Percentiles rank a stretch among this genome's conserved stretches.
Evolutionary conservation across 1,284 basidiomycete genomes (phyloP).

Genomic region (Tilletia indica): DNA sequence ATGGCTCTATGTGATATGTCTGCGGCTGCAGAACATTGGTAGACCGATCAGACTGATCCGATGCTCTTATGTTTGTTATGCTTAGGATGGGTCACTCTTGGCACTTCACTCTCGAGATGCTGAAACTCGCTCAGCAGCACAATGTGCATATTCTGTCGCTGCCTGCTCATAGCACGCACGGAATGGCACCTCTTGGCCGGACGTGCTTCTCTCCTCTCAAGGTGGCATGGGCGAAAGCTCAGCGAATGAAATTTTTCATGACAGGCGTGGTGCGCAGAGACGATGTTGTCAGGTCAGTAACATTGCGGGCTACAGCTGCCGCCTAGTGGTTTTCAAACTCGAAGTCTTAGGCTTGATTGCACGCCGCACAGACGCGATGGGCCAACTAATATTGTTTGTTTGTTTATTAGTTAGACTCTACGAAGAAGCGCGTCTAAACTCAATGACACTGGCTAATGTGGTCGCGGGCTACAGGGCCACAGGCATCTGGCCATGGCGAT

Average conservation of each 20-base stretch:
- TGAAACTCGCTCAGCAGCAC: neutral
- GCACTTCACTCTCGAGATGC: neutral
- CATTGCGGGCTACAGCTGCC: too few species aligned
- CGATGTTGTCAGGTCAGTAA: neutral
- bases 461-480: neutral
- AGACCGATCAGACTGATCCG: too few species aligned
- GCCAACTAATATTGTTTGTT: too few species aligned
- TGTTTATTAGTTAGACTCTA: neutral
- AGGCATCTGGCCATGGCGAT: neutral
- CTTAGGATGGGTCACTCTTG: neutral
- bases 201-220: neutral
- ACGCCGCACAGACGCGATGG: too few species aligned
- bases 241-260: neutral
- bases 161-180: neutral
- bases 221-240: neutral
- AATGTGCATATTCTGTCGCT: neutral
- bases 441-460: neutral
- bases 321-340: too few species aligned
- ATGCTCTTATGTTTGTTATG: neutral
- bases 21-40: too few species aligned
- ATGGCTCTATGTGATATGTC: too few species aligned
- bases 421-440: neutral
- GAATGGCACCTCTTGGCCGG: neutral
- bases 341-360: too few species aligned
- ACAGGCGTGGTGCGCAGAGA: neutral